phyloP scores from a whole-genome alignment of 805 yeast genomes.

The Yamadazyma akitaensis region DNA sequence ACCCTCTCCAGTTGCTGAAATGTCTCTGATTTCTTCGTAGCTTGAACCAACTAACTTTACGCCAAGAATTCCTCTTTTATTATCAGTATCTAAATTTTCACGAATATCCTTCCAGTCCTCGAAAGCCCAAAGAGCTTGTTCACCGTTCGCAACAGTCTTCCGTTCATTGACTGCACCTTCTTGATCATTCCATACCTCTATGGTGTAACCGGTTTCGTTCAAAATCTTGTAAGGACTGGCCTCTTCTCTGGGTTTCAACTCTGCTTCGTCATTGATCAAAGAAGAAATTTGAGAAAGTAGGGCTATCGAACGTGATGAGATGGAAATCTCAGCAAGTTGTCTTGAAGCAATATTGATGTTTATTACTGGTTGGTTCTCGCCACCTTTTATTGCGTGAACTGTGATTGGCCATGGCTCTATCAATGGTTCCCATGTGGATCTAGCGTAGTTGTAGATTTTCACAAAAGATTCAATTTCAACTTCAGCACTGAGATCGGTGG shows the following conservation, averaged over 20 bases:
- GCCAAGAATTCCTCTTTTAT: conserved; percentile 58
- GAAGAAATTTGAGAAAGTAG: conserved; percentile 66
- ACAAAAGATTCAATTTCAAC: conserved; percentile 61
- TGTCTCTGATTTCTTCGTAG: conserved; percentile 50
- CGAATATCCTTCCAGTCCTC: conserved; percentile 90
- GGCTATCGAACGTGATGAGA: conserved; percentile 80
- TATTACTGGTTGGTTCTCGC: conserved; percentile 38
- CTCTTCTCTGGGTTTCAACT: conserved; percentile 65
- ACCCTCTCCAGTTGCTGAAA: conserved; percentile 79
- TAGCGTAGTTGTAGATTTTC: conserved; percentile 81
- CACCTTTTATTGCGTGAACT: conserved; percentile 56
- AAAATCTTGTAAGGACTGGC: conserved; percentile 77
- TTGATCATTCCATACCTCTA: conserved; percentile 78
- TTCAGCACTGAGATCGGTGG: conserved; percentile 72
- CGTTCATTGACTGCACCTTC: conserved; percentile 7
- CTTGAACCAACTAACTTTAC: conserved; percentile 55
- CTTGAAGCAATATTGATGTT: conserved; percentile 71
- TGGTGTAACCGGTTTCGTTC: conserved; percentile 80
- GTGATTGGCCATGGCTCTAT: conserved; percentile 85
- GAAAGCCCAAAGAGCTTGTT: conserved; percentile 77
- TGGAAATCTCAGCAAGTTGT: conserved; percentile 70
- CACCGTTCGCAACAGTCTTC: conserved; percentile 44
- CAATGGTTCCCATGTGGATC: conserved; percentile 93
- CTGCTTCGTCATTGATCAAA: conserved; percentile 51
- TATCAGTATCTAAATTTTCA: conserved; percentile 69